These are phyloP conservation scores for Anisogramma anomala DNA, from an alignment of 2,329 filamentous ascomycete species.

Conservation along the genomic window DNA sequence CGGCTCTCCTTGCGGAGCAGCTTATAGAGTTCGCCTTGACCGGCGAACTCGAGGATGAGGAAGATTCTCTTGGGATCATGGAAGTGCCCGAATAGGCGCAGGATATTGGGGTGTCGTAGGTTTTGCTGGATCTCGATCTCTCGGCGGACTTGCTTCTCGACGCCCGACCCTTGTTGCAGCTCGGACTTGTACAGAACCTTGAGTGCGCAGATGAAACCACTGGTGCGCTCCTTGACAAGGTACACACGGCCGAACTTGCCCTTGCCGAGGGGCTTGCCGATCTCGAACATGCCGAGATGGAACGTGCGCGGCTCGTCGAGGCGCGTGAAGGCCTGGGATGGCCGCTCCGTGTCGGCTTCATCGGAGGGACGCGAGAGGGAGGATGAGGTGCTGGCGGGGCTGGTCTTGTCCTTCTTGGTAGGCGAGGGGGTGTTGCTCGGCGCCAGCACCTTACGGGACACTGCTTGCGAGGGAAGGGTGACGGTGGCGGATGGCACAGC, in stretches of 20 bases:
- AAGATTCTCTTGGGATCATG: slow-evolving; percentile 83
- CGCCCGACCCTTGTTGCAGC: slow-evolving; percentile 60
- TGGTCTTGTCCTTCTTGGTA: slow-evolving; percentile 37
- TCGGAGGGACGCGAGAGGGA: slow-evolving; percentile 27
- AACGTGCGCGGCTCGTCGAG: slow-evolving; percentile 50
- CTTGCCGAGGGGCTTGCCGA: slow-evolving; percentile 74
- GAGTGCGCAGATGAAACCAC: slow-evolving; percentile 73
- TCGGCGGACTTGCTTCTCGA: slow-evolving; percentile 77
- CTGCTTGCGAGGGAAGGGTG: slow-evolving; percentile 54
- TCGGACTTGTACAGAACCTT: slow-evolving; percentile 82
- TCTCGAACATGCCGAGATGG: slow-evolving; percentile 90
- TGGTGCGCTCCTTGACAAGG: slow-evolving; percentile 66
- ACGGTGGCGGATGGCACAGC: slow-evolving; percentile 37
- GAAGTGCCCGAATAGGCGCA: slow-evolving; percentile 77
- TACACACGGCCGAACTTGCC: slow-evolving; percentile 84
- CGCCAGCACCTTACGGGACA: slow-evolving; percentile 36
- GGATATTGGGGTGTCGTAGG: slow-evolving; percentile 73
- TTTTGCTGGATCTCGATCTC: slow-evolving; percentile 88
- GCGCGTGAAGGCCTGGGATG: slow-evolving; percentile 38
- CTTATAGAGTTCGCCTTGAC: slow-evolving; percentile 80
- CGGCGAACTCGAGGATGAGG: slow-evolving; percentile 76
- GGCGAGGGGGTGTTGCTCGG: slow-evolving; percentile 36
- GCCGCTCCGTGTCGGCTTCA: slow-evolving; percentile 41
- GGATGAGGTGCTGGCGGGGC: slow-evolving; percentile 22
- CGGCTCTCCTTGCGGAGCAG: slow-evolving; percentile 66